Conservation (phyloP, 2,329 filamentous ascomycete species). For the Drechslerella coelobrocha region DNA sequence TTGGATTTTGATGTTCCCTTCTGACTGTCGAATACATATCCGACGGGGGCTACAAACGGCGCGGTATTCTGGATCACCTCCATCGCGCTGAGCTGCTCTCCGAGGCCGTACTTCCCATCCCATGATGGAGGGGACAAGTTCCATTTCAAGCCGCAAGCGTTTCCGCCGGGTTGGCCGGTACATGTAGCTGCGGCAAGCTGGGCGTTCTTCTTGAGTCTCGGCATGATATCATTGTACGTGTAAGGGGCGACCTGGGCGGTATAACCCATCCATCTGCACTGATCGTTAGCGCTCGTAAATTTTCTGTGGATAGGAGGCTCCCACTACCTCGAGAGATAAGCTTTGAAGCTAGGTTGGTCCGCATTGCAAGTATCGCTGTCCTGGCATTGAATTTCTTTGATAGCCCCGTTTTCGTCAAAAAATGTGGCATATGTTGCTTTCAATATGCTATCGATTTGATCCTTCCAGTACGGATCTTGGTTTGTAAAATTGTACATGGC, state of each 20-base stretch:
- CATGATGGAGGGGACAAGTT: slow-evolving; percentile 64
- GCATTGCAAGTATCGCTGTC: slow-evolving; percentile 67
- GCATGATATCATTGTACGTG: slow-evolving; percentile 65
- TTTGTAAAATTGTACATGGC: slow-evolving; percentile 69
- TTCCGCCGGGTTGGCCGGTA: slow-evolving; percentile 66
- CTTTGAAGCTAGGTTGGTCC: slow-evolving; percentile 77
- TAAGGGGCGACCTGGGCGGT: slow-evolving; percentile 69
- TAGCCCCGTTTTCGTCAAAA: slow-evolving; percentile 61
- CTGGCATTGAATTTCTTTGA: slow-evolving; percentile 75
- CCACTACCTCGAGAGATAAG: slow-evolving; percentile 64
- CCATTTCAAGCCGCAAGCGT: slow-evolving; percentile 72
- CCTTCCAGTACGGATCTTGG: slow-evolving; percentile 43
- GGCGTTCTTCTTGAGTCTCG: slow-evolving; percentile 67
- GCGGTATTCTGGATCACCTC: slow-evolving; percentile 68
- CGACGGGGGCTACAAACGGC: slow-evolving; percentile 57
- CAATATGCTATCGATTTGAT: slow-evolving; percentile 38
- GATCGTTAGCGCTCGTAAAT: background rate
- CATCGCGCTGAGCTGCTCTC: slow-evolving; percentile 73
- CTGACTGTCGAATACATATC: slow-evolving; percentile 61
- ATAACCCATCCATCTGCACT: slow-evolving; percentile 68
- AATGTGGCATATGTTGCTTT: slow-evolving; percentile 39
- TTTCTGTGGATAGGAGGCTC: background rate
- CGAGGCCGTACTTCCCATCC: slow-evolving; percentile 68
- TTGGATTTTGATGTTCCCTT: slow-evolving; percentile 66
- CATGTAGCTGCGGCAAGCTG: slow-evolving; percentile 69